These are phyloP conservation scores for Chloroidium sp. DNA, from an alignment of 163 green algal species.

Conservation along the genomic window DNA sequence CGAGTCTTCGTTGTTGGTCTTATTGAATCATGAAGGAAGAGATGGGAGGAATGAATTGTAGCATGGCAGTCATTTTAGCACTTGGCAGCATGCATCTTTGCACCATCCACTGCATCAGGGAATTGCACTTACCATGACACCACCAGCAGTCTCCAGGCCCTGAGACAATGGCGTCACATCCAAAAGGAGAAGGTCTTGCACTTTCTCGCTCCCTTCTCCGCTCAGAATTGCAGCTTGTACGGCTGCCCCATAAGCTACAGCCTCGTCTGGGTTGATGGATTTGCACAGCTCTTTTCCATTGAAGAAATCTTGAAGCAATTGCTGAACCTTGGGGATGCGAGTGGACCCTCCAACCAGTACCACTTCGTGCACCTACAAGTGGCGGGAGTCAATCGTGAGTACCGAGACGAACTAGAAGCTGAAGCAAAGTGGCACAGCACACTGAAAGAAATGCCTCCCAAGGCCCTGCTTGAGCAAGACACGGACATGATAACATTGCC, in stretches of 20 bases:
- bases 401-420: too few relatives aligned
- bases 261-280: conserved; percentile 98
- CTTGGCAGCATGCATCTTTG: too few relatives aligned
- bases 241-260: conserved; percentile 94
- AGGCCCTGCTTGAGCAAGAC: too few relatives aligned
- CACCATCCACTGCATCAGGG: not conserved
- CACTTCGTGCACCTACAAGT: conserved; percentile 28
- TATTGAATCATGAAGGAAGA: too few relatives aligned
- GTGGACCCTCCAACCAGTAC: conserved; percentile 90
- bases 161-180: conserved; percentile 92
- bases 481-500: too few relatives aligned
- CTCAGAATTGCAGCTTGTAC: conserved; percentile 85
- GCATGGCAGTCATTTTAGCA: too few relatives aligned
- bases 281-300: conserved; percentile 98
- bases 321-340: conserved; percentile 90
- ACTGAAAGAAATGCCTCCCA: too few relatives aligned
- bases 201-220: conserved; percentile 46
- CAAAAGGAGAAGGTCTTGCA: conserved; percentile 90
- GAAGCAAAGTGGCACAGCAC: too few relatives aligned
- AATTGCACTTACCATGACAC: conserved; percentile 68
- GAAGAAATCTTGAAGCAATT: conserved; percentile 89
- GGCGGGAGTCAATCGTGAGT: too few relatives aligned
- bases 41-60: too few relatives aligned
- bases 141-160: conserved; percentile 92
- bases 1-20: too few relatives aligned